Evolutionary conservation across 345 rosid genomes (phyloP).

Genomic region (Boechera divaricarpa): DNA sequence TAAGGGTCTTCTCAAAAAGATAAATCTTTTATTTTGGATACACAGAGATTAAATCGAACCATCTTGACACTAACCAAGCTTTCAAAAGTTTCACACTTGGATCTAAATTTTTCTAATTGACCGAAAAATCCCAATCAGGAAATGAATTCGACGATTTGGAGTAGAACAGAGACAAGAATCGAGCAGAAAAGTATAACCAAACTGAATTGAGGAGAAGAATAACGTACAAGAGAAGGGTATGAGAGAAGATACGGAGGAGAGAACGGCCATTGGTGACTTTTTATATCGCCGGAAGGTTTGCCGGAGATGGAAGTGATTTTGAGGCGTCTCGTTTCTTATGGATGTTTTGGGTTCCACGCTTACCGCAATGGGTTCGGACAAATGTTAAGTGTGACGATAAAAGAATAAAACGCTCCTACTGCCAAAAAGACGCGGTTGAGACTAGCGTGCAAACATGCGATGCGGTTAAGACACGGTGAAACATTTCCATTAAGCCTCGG

Average conservation of each 20-base stretch:
- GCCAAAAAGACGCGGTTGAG: slow-evolving; percentile 3
- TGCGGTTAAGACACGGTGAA: background rate
- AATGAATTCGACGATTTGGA: background rate
- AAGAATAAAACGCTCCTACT: background rate
- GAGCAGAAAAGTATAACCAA: background rate
- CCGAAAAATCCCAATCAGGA: background rate
- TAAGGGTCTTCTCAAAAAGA: background rate
- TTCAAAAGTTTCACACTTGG: slow-evolving; percentile 7
- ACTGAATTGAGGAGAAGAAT: background rate
- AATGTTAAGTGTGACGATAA: background rate
- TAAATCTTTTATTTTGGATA: background rate
- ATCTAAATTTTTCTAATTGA: background rate
- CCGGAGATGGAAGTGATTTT: slow-evolving; percentile 29
- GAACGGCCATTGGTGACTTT: slow-evolving; percentile 18
- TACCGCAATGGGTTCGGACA: background rate
- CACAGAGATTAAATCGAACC: slow-evolving; percentile 3
- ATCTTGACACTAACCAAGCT: background rate
- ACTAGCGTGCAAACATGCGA: background rate
- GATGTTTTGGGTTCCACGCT: slow-evolving; percentile 42
- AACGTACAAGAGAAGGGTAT: slow-evolving; percentile 36
- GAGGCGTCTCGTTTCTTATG: slow-evolving; percentile 37
- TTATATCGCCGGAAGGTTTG: slow-evolving; percentile 1
- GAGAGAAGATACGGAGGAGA: slow-evolving; percentile 43
- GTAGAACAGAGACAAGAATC: slow-evolving; percentile 11
- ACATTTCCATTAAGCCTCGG: too few species aligned